Evolutionary conservation across 2,329 filamentous ascomycete genomes (phyloP), one percentile per base, ranked within the genome.

Genomic region (Phoma sp.): DNA sequence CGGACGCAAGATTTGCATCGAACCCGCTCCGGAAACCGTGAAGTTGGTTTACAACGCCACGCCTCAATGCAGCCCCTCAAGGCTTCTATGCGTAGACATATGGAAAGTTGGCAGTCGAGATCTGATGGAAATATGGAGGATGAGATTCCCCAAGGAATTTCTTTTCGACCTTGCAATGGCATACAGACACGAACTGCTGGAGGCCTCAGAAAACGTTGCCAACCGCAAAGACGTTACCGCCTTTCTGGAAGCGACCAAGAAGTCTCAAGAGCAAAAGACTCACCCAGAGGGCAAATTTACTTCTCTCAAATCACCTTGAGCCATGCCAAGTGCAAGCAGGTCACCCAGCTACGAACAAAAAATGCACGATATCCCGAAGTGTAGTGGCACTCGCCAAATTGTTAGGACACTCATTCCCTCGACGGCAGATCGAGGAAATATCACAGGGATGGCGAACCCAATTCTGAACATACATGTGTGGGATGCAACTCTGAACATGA

Each of bases 1-100:
- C 12, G 9, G 7, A 19, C 5, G 24, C 9, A 2, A 10, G 9
- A 2, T 1, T 0, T 17, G 15, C 6, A 2, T 17, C n/a, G 1
- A 0, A 6, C 21, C 17, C 21, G 13, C 8, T 10, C 19, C 5
- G 10, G 1, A 12, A 3, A 10, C 13, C 19, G 2, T 24, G 10
- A 7, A 2, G 4, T 12, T 21, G 19, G 19, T 38, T 6, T 38
- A 38, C 36, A 13, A 38, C 10, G 17, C 15, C 10, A 38, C 36
- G 9, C 36, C 36, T 1, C 8, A 15, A 24, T 10, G 36, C 21
- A 38, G 36, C 19, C 13, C 2, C 0, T 19, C 36, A 3, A 38
- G 36, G 19, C 17, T 9, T 13, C 8, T 38, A 1, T 21, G 17
- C 6, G 19, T 38, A 21, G 36, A 38, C 21, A 6, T 24, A 13